A percentile compares a stretch with the other conserved stretches of the same genome.
Evolutionary conservation across 139 green algal genomes (phyloP).

Genomic region (Chlamydomonas incerta): DNA sequence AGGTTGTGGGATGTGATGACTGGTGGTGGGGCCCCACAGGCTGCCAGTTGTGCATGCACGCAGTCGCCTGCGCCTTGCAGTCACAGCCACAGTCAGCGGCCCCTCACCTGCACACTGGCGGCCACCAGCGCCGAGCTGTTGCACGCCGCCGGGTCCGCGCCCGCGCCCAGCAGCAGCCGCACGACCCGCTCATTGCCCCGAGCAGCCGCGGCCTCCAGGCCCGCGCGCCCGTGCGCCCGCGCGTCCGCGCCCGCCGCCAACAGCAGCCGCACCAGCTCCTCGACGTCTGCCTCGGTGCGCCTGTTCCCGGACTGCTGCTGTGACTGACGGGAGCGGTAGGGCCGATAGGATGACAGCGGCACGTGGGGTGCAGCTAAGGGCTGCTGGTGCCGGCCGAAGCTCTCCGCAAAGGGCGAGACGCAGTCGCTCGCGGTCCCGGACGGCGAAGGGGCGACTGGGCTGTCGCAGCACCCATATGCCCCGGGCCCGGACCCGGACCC

Average conservation of each 20-base stretch:
- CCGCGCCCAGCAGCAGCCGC: slow-evolving; percentile 2
- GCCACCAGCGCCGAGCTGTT: slow-evolving; percentile 29
- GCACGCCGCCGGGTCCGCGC: slow-evolving; percentile 6
- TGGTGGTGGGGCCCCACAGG: not conserved
- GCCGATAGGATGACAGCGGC: no score
- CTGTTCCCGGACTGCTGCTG: no score
- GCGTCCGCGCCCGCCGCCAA: slow-evolving; percentile 18
- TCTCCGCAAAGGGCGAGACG: no score
- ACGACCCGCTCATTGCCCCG: not conserved
- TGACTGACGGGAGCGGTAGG: no score
- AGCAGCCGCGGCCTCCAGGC: slow-evolving; percentile 17
- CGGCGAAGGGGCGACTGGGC: no score
- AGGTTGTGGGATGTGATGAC: not conserved
- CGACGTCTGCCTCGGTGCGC: not conserved
- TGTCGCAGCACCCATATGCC: no score
- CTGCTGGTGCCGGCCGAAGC: no score
- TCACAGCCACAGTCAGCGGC: not conserved
- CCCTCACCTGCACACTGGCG: slow-evolving; percentile 20
- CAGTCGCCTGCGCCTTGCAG: not conserved
- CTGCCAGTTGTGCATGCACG: no score
- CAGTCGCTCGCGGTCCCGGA: no score
- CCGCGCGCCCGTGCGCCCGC: not conserved
- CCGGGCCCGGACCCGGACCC: no score
- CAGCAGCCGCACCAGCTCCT: slow-evolving; percentile 3
- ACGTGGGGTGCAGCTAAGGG: no score